Conservation (phyloP, 768 basidiomycete species). For the Termitomyces sp. region DNA sequence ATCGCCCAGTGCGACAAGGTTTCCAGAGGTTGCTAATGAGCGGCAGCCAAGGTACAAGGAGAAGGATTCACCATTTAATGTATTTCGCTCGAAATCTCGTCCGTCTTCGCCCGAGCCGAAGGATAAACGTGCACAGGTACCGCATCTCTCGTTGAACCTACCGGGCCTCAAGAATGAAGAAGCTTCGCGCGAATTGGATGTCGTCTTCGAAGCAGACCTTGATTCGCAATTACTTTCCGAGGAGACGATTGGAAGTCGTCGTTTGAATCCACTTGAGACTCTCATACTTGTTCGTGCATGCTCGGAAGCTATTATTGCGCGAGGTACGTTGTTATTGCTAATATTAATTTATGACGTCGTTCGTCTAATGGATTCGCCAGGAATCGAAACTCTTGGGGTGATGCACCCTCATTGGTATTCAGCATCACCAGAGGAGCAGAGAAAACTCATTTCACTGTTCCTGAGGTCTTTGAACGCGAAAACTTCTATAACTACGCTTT, state of each 20-base stretch:
- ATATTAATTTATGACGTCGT: conserved; percentile 8
- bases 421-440: conserved; percentile 65
- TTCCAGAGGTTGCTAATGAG: conserved; percentile 28
- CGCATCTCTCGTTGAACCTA: conserved; percentile 60
- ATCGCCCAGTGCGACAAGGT: conserved; percentile 39
- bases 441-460: conserved; percentile 63
- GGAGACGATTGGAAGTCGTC: conserved; percentile 47
- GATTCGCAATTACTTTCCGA: conserved; percentile 44
- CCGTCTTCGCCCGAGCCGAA: conserved; percentile 26
- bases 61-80: conserved; percentile 37
- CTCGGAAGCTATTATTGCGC: conserved; percentile 56
- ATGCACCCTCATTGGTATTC: conserved; percentile 87
- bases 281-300: conserved; percentile 62
- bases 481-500: conserved; percentile 39
- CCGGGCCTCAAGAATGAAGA: conserved; percentile 44
- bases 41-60: conserved; percentile 30
- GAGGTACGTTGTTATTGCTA: conserved; percentile 39
- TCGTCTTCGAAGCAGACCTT: conserved; percentile 56
- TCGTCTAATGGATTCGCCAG: conserved; percentile 29
- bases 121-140: conserved; percentile 33
- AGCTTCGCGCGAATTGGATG: conserved; percentile 42
- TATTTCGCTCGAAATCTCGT: conserved; percentile 48
- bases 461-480: conserved; percentile 55
- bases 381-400: conserved; percentile 75
- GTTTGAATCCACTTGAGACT: conserved; percentile 57